Conservation (phyloP, 2,329 filamentous ascomycete species). For the Leptographium lundbergii region DNA sequence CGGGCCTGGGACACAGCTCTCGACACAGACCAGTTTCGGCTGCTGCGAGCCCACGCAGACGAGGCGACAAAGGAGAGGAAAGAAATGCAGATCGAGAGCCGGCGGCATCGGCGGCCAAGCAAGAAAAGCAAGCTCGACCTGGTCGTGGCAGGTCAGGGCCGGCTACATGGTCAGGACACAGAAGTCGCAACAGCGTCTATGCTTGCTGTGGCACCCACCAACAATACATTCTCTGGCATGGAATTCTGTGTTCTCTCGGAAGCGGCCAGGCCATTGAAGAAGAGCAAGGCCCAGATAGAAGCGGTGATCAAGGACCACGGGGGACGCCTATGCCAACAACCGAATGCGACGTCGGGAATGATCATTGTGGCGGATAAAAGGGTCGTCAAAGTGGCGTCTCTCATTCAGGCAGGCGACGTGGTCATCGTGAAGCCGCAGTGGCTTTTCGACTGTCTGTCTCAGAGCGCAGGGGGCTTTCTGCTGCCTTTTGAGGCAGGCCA, state of each 20-base stretch:
- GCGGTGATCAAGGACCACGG: slow-evolving; percentile 71
- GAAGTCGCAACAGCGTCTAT: slow-evolving; percentile 22
- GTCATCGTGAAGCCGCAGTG: slow-evolving; percentile 71
- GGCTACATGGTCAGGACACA: slow-evolving; percentile 11
- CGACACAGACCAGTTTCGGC: slow-evolving; percentile 63
- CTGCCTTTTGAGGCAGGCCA: slow-evolving; percentile 52
- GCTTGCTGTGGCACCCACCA: slow-evolving; percentile 14
- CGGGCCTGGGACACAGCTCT: slow-evolving; percentile 73
- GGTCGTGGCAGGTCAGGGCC: slow-evolving; percentile 57
- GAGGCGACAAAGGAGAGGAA: slow-evolving; percentile 59
- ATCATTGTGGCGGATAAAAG: slow-evolving; percentile 70
- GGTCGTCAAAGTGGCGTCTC: slow-evolving; percentile 67
- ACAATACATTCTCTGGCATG: slow-evolving; percentile 57
- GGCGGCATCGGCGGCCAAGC: slow-evolving; percentile 36
- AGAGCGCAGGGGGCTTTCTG: slow-evolving; percentile 41
- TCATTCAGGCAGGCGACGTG: slow-evolving; percentile 56
- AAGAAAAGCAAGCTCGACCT: slow-evolving; percentile 58
- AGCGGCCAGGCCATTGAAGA: slow-evolving; percentile 54
- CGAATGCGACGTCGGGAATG: slow-evolving; percentile 47
- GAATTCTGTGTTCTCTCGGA: slow-evolving; percentile 80
- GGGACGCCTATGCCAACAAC: slow-evolving; percentile 64
- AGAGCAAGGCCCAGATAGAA: slow-evolving; percentile 68
- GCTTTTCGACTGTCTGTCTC: slow-evolving; percentile 70
- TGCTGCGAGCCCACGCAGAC: slow-evolving; percentile 56
- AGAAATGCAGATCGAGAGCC: slow-evolving; percentile 63